Percentiles rank a stretch among this genome's conserved stretches.
These are phyloP conservation scores for Simplicillium sp. DNA, from an alignment of 2,329 filamentous ascomycete genomes.

Conservation along the genomic window DNA sequence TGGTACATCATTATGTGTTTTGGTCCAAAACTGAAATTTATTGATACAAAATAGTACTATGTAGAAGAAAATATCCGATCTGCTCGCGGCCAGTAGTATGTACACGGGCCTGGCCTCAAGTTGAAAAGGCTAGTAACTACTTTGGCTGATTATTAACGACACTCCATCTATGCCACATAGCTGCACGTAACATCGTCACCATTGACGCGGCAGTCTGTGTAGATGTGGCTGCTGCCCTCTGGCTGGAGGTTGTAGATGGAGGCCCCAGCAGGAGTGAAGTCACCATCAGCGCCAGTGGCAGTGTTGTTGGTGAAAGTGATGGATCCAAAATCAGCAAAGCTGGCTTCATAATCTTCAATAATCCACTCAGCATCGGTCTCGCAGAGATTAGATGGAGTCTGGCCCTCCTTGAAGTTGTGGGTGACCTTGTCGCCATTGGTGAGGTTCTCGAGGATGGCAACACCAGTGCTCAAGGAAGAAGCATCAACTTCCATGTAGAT, in stretches of 20 bases:
- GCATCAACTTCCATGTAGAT: slow-evolving; percentile 1
- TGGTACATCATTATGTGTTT: no score
- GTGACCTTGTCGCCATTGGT: neutral
- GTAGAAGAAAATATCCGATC: no score
- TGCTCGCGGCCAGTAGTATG: no score
- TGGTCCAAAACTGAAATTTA: no score
- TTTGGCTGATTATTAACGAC: no score
- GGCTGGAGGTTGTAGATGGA: slow-evolving; percentile 5
- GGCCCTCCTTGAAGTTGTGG: neutral
- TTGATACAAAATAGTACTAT: no score
- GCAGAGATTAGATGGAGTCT: neutral
- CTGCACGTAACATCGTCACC: slow-evolving; percentile 1
- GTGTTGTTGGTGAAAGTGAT: neutral
- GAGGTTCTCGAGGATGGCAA: slow-evolving; percentile 5
- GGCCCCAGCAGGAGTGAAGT: slow-evolving; percentile 2
- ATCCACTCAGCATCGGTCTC: slow-evolving; percentile 1
- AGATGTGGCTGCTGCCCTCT: neutral
- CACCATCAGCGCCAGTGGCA: neutral
- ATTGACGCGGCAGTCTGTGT: slow-evolving; percentile 1
- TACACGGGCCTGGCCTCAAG: no score
- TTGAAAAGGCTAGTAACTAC: no score
- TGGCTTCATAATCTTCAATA: neutral
- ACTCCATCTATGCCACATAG: neutral
- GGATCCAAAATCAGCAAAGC: slow-evolving; percentile 1
- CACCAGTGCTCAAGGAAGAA: neutral